Percentiles rank a stretch among this genome's conserved stretches.
Conservation (phyloP, 2,329 filamentous ascomycete species). For the Xylariaceae sp. region DNA sequence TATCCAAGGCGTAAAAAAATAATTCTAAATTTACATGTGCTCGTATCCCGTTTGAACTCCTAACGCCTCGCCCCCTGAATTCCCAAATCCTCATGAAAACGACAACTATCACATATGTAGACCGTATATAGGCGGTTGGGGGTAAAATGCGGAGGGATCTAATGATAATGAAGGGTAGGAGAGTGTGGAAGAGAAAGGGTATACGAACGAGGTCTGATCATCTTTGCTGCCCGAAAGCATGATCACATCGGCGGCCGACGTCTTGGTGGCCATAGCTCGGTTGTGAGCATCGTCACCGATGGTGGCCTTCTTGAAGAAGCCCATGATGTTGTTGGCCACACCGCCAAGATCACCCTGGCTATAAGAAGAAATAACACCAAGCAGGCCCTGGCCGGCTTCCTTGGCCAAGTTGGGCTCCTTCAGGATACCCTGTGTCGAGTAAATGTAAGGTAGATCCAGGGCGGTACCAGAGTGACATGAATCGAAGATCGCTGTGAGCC, state of each 20-base stretch:
- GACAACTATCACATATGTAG: conserved; percentile 4
- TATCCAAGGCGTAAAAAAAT: conserved; percentile 37
- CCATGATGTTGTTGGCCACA: conserved; percentile 74
- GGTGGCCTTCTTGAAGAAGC: conserved; percentile 82
- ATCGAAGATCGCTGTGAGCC: conserved; percentile 77
- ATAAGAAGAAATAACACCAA: conserved; percentile 71
- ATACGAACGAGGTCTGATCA: conserved; percentile 76
- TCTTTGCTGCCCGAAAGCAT: conserved; percentile 99
- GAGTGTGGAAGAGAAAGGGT: conserved; percentile 28
- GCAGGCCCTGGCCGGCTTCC: conserved; percentile 67
- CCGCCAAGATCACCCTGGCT: conserved; percentile 76
- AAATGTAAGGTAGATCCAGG: conserved; percentile 72
- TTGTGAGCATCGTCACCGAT: conserved; percentile 70
- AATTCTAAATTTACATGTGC: conserved; percentile 23
- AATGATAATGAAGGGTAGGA: conserved; percentile 1
- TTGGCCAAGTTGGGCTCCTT: conserved; percentile 79
- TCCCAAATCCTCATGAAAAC: conserved; percentile 5
- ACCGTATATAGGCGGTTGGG: conserved; percentile 9
- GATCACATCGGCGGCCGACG: conserved; percentile 88
- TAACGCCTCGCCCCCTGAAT: conserved; percentile 6
- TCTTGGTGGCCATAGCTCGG: conserved; percentile 80
- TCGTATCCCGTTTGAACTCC: conserved; percentile 1
- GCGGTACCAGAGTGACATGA: conserved; percentile 75
- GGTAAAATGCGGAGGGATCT: conserved; percentile 3
- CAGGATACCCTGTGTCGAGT: conserved; percentile 73